phyloP scores from a whole-genome alignment of 1,139 yeast species.

The Nadsonia starkeyi-henricii region DNA sequence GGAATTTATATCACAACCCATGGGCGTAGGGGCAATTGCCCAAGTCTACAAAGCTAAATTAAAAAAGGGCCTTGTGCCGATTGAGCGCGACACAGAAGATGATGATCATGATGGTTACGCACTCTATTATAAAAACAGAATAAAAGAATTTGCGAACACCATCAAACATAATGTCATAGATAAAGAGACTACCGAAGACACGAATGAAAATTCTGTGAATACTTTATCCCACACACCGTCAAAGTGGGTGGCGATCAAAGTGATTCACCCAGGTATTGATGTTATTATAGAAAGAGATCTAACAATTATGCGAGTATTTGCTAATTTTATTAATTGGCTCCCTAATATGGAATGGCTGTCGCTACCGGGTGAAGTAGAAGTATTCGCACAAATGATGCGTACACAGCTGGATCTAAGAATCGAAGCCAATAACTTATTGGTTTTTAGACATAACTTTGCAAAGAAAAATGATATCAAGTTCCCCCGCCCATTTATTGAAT shows the following conservation, averaged over 20 bases:
- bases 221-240: slow-evolving; percentile 19
- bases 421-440: slow-evolving; percentile 67
- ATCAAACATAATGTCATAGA: neutral
- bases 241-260: slow-evolving; percentile 75
- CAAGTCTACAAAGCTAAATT: slow-evolving; percentile 79
- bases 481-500: slow-evolving; percentile 59
- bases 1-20: slow-evolving; percentile 58
- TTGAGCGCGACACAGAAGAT: too few species aligned
- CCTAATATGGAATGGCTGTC: slow-evolving; percentile 99
- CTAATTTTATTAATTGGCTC: slow-evolving; percentile 46
- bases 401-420: slow-evolving; percentile 80
- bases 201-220: neutral
- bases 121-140: slow-evolving; percentile 7
- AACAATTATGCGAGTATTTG: slow-evolving; percentile 70
- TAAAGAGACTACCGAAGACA: neutral
- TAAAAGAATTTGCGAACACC: slow-evolving; percentile 2
- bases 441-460: slow-evolving; percentile 51
- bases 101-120: slow-evolving; percentile 6
- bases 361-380: slow-evolving; percentile 85
- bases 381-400: slow-evolving; percentile 74
- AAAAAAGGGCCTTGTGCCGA: neutral
- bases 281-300: slow-evolving; percentile 64
- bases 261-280: slow-evolving; percentile 78
- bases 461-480: slow-evolving; percentile 54
- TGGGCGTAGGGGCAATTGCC: slow-evolving; percentile 96